Evolutionary conservation across 1,139 yeast species (phyloP).

Genomic region (Scheffersomyces insectosa): DNA sequence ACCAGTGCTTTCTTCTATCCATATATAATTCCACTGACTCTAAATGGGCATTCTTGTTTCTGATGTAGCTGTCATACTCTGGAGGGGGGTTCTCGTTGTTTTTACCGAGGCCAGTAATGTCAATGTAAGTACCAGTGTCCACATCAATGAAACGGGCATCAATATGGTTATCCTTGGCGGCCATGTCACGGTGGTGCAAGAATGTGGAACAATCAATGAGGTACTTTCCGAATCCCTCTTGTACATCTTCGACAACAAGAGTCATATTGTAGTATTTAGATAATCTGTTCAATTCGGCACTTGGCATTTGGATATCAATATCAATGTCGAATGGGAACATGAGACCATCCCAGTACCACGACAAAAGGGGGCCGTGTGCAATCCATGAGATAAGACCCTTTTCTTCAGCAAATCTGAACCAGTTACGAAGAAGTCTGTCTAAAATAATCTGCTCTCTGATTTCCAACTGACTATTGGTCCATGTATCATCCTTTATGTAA

Average conservation of each 20-base stretch:
- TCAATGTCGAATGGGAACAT: constrained; percentile 17
- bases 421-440: constrained; percentile 23
- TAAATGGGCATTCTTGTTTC: constrained; percentile 11
- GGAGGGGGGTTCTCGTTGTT: constrained; percentile 19
- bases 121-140: constrained; percentile 14
- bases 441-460: constrained; percentile 27
- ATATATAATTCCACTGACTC: constrained; percentile 27
- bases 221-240: constrained; percentile 13
- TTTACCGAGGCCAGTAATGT: constrained; percentile 14
- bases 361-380: constrained; percentile 28
- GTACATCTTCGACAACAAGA: constrained; percentile 12
- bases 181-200: constrained; percentile 11
- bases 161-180: constrained; percentile 11
- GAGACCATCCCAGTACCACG: constrained; percentile 27
- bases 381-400: constrained; percentile 34
- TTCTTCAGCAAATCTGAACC: constrained; percentile 27
- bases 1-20: constrained; percentile 42
- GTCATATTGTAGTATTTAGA: constrained; percentile 12
- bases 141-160: constrained; percentile 16
- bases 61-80: constrained; percentile 24
- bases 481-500: constrained; percentile 23
- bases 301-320: constrained; percentile 16
- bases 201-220: constrained; percentile 13
- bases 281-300: constrained; percentile 10
- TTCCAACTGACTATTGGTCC: constrained; percentile 26